phyloP scores from a whole-genome alignment of 2,329 filamentous ascomycete species.

The Aspergillus sergii region DNA sequence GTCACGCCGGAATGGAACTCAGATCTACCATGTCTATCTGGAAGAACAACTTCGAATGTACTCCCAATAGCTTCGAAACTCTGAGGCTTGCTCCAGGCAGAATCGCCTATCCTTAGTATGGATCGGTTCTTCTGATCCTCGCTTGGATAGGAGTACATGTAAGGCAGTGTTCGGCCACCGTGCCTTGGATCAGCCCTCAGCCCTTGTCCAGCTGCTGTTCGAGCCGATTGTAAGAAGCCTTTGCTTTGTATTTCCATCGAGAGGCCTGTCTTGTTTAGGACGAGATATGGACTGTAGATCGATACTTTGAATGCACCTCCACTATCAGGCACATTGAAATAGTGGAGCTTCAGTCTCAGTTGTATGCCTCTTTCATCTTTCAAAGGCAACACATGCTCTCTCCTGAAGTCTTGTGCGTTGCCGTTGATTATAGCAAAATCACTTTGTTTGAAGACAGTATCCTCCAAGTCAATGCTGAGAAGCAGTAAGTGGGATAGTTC shows the following conservation, averaged over 20 bases:
- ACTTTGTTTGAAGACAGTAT: slow-evolving; percentile 90
- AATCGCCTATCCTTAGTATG: slow-evolving; percentile 82
- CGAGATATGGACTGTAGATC: slow-evolving; percentile 90
- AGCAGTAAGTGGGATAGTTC: slow-evolving; percentile 91
- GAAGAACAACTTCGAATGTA: slow-evolving; percentile 82
- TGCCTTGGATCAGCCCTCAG: slow-evolving; percentile 57
- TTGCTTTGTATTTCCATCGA: slow-evolving; percentile 87
- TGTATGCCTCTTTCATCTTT: slow-evolving; percentile 83
- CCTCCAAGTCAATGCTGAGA: slow-evolving; percentile 94
- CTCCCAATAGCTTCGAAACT: slow-evolving; percentile 98
- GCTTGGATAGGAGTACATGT: slow-evolving; percentile 92
- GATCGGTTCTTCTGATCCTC: slow-evolving; percentile 92
- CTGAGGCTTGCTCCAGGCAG: slow-evolving; percentile 94
- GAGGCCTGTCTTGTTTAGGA: slow-evolving; percentile 93
- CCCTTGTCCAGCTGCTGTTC: slow-evolving; percentile 79
- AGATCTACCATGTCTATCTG: slow-evolving; percentile 67
- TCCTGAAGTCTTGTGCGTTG: slow-evolving; percentile 81
- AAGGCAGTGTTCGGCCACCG: slow-evolving; percentile 70
- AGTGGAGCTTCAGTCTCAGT: slow-evolving; percentile 83
- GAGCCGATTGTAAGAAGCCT: slow-evolving; percentile 80
- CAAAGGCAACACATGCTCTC: slow-evolving; percentile 75
- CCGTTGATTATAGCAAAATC: slow-evolving; percentile 98
- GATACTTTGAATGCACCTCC: slow-evolving; percentile 96
- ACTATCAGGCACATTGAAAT: slow-evolving; percentile 84
- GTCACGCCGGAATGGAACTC: slow-evolving; percentile 93